Base-by-base conservation (phyloP, 2,329 filamentous ascomycete species). In the Simplicillium aogashimaense region DNA sequence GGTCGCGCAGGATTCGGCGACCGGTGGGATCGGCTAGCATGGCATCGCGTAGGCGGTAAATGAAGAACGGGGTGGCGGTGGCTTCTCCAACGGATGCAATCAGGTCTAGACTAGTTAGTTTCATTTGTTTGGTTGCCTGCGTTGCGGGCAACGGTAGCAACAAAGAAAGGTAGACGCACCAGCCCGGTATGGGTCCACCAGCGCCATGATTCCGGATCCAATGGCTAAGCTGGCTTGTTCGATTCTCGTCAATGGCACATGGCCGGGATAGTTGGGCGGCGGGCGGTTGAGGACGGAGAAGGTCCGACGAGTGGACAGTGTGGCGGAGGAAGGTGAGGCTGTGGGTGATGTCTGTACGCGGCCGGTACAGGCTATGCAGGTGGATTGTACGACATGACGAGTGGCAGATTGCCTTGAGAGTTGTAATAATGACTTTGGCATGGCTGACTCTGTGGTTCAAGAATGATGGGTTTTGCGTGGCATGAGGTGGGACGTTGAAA, bases 81-180 rank as follows among this genome's bases (percentile, higher is more conserved):
- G 89, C 81, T 70, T 98, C 92, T 56, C 89, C 90, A n/a, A 94
- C 77, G 29, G 87, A 78, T 29, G 92, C 92, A 52, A 98, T 94
- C 50, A 98, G 79, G 66, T 98, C 92, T 86, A 53, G 12, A 12
- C 12, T 15, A 28, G 30, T 32, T 32, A 32, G 30, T 32, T 32
- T 13, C 30, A 32, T 32, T 32, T 6, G 13, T 30, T 30, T 9
- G n/a, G 9, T 9, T 30, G 29, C 30, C 18, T n/a, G 9, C 31
- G 7, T 20, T 16, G 46, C 39, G 12, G 45, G 29, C 25, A 18
- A 12, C 10, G 29, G 15, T 11, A 35, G 7, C 29, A 18, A 17
- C 37, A 15, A 28, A 15, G 16, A 33, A 29, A 36, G 29, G 14
- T 10, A 30, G 12, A 43, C 53, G 38, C 67, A 83, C 85, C 85